A percentile compares a stretch with the other conserved stretches of the same genome.
These are phyloP conservation scores for Tritrichomonas foetus DNA, from an alignment of 208 protist species.

Conservation along the genomic window DNA sequence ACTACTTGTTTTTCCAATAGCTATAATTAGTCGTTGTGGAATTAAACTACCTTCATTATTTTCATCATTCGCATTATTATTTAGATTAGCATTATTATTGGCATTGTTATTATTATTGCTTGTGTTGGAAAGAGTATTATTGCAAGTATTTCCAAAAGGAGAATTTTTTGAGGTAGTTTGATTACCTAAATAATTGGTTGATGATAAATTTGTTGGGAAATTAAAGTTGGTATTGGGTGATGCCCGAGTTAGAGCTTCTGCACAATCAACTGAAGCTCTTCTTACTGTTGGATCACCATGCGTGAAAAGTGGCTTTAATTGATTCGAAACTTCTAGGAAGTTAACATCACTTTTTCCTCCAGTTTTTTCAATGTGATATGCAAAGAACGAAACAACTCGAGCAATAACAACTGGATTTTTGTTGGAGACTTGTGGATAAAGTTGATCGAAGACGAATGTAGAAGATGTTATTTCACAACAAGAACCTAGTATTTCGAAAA, in stretches of 20 bases:
- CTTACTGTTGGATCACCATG: not conserved
- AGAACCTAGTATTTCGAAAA: not conserved
- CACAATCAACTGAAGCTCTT: not conserved
- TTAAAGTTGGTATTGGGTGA: too few species aligned
- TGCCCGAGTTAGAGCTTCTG: not conserved
- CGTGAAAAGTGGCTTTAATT: constrained; percentile 23
- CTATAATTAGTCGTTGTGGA: not conserved
- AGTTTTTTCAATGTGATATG: not conserved
- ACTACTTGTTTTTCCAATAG: not conserved
- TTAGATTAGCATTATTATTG: too few species aligned
- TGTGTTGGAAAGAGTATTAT: too few species aligned
- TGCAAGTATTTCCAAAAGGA: too few species aligned
- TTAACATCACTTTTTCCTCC: too few species aligned
- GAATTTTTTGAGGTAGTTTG: too few species aligned
- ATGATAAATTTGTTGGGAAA: too few species aligned
- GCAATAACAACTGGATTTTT: not conserved
- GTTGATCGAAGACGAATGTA: not conserved
- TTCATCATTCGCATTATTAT: too few species aligned
- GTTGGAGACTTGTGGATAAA: not conserved
- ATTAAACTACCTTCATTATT: not conserved
- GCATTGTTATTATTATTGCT: too few species aligned
- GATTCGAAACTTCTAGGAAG: not conserved
- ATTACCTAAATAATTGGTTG: too few species aligned
- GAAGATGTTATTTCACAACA: not conserved
- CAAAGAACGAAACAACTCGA: not conserved